Base-by-base conservation (phyloP, 176 grass and related monocot species). In the Zea luxurians region DNA sequence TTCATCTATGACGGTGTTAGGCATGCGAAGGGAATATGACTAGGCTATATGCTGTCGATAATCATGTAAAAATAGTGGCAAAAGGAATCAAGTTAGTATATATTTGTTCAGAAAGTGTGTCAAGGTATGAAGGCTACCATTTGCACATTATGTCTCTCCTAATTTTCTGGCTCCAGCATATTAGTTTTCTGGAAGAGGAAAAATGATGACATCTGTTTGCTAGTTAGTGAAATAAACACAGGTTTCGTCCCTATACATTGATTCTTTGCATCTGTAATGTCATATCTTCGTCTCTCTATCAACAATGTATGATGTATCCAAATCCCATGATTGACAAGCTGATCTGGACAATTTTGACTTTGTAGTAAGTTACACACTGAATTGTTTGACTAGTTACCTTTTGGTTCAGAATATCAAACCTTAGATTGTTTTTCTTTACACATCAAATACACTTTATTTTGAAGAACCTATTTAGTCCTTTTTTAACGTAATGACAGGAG, bases 281-380 rank as follows among this genome's bases (percentile, higher is more conserved):
- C 71, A 70, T 16, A 13, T 75, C 66, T 63, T 54, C 7, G 47
- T 69, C 90, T 90, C 73, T 90, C 87, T 61, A 79, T 49, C 54
- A 70, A 37, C 52, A 61, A 49, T 77, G 17, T 59, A 72, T 27
- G 27, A 27, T 27, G 27, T 27, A 27, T 27, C 38, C 44, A 42
- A 63, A 86, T 69, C 10, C 38, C 11, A 77, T 55, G 55, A 35
- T 67, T 13, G 41, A 74, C 42, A 20, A 57, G 48, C 58, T 75
- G 44, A 34, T 60, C 63, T 76, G 21, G 59, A 47, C 37, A 20
- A 12, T 70, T 63, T 76, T 76, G 18, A 38, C 15, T 48, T 61
- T 79, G 61, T 40, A 58, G 58, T 34, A 74, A 80, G n/a, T 35
- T 69, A 17, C 3, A 13, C 9, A 34, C 4, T 50, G n/a, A 60